Base-by-base conservation (phyloP, 352 stramenopile genomes). In the Globisporangium abappressorium region DNA sequence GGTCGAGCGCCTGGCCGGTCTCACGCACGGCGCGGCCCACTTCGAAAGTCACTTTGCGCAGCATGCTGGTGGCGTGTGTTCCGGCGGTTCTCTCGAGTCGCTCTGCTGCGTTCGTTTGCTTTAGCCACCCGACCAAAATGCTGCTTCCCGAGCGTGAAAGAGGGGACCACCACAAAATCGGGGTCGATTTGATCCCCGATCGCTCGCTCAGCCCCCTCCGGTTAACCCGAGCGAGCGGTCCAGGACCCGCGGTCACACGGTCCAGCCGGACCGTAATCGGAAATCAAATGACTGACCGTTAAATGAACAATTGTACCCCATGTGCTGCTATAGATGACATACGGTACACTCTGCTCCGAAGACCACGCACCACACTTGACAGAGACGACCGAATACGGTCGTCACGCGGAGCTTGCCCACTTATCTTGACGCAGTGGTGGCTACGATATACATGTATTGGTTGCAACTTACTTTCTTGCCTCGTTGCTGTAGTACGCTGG, bases 1-100 rank as follows among this genome's bases (percentile, higher is more conserved):
- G 91, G 78, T 99, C 97, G 22, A 99, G 77, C 36, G 94, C 94
- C 87, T 99, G 97, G 70, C 96, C 97, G 54, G 96, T 99, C 88
- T 99, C 97, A 60, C 96, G 91, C 64, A 99, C 89, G 64, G 90
- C 93, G 62, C 95, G 90, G 67, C 95, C 95, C 59, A 98, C 72
- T 71, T 94, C 82, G 78, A 94, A 94, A 26, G 82, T 94, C 73
- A 96, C 87, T 76, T 93, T 96, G 74, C 88, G 88, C 81, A 95
- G 82, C 88, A 94, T 95, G 56, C 68, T 88, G 59, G 20, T 46
- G 38, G 46, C 47, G 22, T 14, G 8, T 6, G 51, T 65, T 58
- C 60, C 60, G 60, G 34, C 43, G 60, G 60, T 69, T 62, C 55
- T 69, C 24, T 57, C 24, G 43, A 58, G 34, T 26, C 49, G 61